Base-by-base conservation (phyloP, 768 basidiomycete species). In the Hydnomerulius pinastri region DNA sequence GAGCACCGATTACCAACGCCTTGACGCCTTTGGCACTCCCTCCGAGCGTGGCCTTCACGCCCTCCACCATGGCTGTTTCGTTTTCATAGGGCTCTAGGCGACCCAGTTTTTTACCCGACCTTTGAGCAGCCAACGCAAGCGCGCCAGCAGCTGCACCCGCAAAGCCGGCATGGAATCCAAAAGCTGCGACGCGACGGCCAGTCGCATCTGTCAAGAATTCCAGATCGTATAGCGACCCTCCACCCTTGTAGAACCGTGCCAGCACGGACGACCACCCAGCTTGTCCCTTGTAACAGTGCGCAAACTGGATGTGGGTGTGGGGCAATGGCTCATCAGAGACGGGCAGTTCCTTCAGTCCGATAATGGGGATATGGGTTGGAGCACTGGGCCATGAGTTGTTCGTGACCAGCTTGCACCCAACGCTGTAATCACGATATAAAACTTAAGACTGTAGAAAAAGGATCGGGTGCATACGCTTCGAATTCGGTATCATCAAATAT, bases 131-230 rank as follows among this genome's bases (percentile, higher is more conserved):
- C 28, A 85, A 68, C 3, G 91, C 92, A 23, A 98, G 79, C 7
- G 90, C 90, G 18, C 90, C 87, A 0, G 90, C 93, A 5, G 94
- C 96, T 9, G 94, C 92, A 13, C 97, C 97, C n/a, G 96, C 94
- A 61, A 98, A 99, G 4, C 97, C 97, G 11, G 97, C 97, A 68
- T 98, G 91, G 75, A 87, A 99, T 6, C 97, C 97, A 63, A 99
- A 99, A 0, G 97, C 97, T 13, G 97, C 96, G 29, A 99, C 94
- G 38, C 97, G 88, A 24, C 96, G 80, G 12, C 95, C 92, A 32
- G 60, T 74, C 2, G 76, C 81, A 64, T 98, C 92, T 55, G 83
- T 87, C 55, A 98, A 77, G 73, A 98, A 99, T 72, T 99, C 97
- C 47, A 98, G 77, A 68, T 98, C 97, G 71, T 98, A 98, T 20